Conservation (phyloP, 1,284 basidiomycete species). For the Rhodotorula sp. region DNA sequence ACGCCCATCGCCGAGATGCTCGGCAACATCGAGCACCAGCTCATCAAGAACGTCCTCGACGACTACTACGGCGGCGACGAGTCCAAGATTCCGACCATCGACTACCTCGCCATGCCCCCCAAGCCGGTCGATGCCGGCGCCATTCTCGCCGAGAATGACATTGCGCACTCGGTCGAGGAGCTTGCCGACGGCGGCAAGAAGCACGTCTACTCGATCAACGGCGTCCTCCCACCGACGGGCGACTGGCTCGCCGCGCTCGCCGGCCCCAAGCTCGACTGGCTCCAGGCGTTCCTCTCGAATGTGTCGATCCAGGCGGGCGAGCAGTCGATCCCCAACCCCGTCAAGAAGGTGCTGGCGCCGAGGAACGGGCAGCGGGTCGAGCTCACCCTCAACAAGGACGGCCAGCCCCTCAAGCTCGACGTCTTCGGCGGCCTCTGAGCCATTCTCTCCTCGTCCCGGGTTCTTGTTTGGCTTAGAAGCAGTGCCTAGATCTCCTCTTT, state of each 20-base stretch:
- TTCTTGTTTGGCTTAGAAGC: not conserved
- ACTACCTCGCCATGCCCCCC: slow-evolving; percentile 68
- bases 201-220: slow-evolving; percentile 45
- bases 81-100: slow-evolving; percentile 73
- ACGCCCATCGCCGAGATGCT: slow-evolving; percentile 88
- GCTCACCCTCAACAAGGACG: slow-evolving; percentile 55
- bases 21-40: slow-evolving; percentile 75
- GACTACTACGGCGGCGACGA: slow-evolving; percentile 76
- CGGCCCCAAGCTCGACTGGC: slow-evolving; percentile 77
- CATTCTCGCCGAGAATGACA: slow-evolving; percentile 22
- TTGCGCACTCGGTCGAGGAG: slow-evolving; percentile 39
- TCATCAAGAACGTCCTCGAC: slow-evolving; percentile 78
- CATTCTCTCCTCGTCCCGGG: not conserved
- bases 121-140: slow-evolving; percentile 18
- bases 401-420: slow-evolving; percentile 51
- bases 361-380: slow-evolving; percentile 74
- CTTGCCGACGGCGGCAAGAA: slow-evolving; percentile 44
- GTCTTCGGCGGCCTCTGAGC: slow-evolving; percentile 37
- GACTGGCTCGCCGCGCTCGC: slow-evolving; percentile 84
- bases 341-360: slow-evolving; percentile 81
- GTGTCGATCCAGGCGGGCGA: slow-evolving; percentile 77
- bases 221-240: slow-evolving; percentile 46
- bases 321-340: slow-evolving; percentile 81
- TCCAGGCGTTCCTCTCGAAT: slow-evolving; percentile 78
- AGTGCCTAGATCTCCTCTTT: not conserved